A percentile compares a stretch with the other conserved stretches of the same genome.
phyloP scores from a whole-genome alignment of 805 yeast species.

The Hanseniaspora clermontiae region DNA sequence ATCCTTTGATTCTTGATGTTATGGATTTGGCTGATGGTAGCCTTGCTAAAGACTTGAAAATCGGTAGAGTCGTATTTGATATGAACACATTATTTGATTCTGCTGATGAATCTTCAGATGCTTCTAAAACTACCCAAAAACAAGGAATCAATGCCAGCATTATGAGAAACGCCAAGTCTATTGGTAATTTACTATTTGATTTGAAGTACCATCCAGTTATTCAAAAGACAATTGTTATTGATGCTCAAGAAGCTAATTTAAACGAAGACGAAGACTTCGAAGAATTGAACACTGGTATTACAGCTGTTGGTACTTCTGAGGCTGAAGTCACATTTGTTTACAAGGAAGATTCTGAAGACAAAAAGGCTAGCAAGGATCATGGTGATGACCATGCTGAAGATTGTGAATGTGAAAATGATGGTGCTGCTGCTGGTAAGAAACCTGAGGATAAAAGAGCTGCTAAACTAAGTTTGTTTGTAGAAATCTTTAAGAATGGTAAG shows the following conservation, averaged over 20 bases:
- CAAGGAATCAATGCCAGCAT: conserved; percentile 8
- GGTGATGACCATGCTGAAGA: conserved; percentile 28
- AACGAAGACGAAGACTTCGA: conserved; percentile 1
- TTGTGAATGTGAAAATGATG: conserved; percentile 10
- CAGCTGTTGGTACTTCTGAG: conserved; percentile 40
- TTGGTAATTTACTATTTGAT: conserved; percentile 63
- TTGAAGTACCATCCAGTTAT: conserved; percentile 67
- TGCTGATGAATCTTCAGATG: conserved; percentile 8
- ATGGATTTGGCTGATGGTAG: conserved; percentile 62
- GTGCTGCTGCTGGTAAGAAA: conserved; percentile 1
- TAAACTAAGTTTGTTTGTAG: conserved; percentile 54
- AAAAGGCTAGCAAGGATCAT: conserved; percentile 26
- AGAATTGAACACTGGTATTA: conserved; percentile 87
- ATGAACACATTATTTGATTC: conserved; percentile 38
- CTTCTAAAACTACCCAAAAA: background rate
- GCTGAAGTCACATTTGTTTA: conserved; percentile 24
- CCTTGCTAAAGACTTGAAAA: conserved; percentile 55
- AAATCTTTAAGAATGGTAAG: conserved; percentile 54
- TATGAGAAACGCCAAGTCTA: conserved; percentile 68
- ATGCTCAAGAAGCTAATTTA: conserved; percentile 72
- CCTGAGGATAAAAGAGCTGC: conserved; percentile 28
- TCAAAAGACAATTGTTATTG: conserved; percentile 44
- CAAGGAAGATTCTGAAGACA: conserved; percentile 17
- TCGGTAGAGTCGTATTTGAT: conserved; percentile 54
- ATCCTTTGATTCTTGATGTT: conserved; percentile 61